Percentiles rank a stretch among this genome's conserved stretches.
Conservation (phyloP, 2,329 filamentous ascomycete genomes). For the Nigrograna mackinnonii region DNA sequence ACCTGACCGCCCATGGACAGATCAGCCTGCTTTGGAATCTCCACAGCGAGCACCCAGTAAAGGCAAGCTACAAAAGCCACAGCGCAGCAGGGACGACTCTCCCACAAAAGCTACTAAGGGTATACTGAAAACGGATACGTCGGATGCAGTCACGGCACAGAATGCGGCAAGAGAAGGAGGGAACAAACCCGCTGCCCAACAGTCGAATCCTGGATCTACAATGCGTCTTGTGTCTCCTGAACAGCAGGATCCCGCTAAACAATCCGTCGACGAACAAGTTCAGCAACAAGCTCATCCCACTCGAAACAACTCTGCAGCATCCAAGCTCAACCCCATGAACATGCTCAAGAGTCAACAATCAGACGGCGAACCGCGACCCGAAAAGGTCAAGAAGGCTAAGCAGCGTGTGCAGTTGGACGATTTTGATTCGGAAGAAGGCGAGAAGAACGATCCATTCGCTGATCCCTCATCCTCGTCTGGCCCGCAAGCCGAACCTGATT, state of each 20-base stretch:
- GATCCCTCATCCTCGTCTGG: constrained; percentile 35
- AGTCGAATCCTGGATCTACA: constrained; percentile 23
- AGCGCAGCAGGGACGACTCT: constrained; percentile 31
- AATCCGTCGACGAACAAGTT: constrained; percentile 21
- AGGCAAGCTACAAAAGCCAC: constrained; percentile 42
- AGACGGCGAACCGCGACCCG: constrained; percentile 55
- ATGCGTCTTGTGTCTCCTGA: constrained; percentile 41
- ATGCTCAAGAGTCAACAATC: constrained; percentile 40
- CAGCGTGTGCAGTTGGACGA: constrained; percentile 71
- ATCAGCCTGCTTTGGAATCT: constrained; percentile 21
- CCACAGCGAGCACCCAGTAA: constrained; percentile 39
- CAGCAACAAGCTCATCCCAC: constrained; percentile 21
- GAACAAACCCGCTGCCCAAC: constrained; percentile 19
- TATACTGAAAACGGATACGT: constrained; percentile 33
- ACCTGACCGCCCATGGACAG: constrained; percentile 29
- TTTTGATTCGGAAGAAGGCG: constrained; percentile 62
- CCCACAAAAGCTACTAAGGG: constrained; percentile 36
- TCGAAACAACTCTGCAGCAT: constrained; percentile 17
- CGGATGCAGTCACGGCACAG: constrained; percentile 22
- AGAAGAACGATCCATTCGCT: constrained; percentile 49
- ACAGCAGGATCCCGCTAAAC: constrained; percentile 17
- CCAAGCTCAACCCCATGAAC: constrained; percentile 33
- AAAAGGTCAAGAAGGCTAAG: constrained; percentile 63
- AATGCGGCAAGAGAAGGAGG: constrained; percentile 9
- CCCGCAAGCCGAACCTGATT: constrained; percentile 19